These are phyloP conservation scores for Pinus albicaulis DNA, from an alignment of 75 land plant species.

Conservation along the genomic window DNA sequence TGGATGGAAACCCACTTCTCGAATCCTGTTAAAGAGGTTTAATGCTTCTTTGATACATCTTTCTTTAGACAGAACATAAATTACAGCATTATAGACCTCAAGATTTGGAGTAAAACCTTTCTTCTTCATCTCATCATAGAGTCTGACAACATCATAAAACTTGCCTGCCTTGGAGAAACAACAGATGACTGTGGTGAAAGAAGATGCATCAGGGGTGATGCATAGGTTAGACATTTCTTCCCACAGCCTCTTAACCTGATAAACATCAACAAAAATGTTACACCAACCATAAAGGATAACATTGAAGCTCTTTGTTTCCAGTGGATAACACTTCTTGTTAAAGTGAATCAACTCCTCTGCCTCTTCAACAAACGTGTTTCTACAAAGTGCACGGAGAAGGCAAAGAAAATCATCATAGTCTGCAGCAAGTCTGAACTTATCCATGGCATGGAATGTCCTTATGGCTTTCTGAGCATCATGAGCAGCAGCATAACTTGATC, in stretches of 20 bases:
- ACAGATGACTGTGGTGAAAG: constrained; percentile 55
- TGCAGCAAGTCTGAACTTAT: constrained; percentile 43
- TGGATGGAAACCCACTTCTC: constrained; percentile 39
- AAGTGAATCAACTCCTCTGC: constrained; percentile 54
- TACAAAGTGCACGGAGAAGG: constrained; percentile 44
- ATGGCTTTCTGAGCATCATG: constrained; percentile 49
- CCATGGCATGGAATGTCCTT: constrained; percentile 51
- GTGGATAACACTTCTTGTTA: constrained; percentile 52
- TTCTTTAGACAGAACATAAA: constrained; percentile 50
- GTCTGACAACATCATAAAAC: constrained; percentile 51
- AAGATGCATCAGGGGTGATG: constrained; percentile 38
- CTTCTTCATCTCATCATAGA: constrained; percentile 67
- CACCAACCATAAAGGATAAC: constrained; percentile 70
- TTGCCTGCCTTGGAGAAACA: constrained; percentile 60
- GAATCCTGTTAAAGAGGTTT: constrained; percentile 38
- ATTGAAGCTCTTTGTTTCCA: constrained; percentile 47
- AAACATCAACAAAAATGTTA: constrained; percentile 32
- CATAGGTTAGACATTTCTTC: constrained; percentile 60
- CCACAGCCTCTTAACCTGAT: constrained; percentile 69
- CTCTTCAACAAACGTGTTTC: constrained; percentile 53
- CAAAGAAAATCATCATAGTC: constrained; percentile 35
- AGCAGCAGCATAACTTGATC: constrained; percentile 55
- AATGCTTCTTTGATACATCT: constrained; percentile 53
- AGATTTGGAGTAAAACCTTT: constrained; percentile 46
- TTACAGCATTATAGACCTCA: constrained; percentile 50